Percentiles rank a stretch among this genome's conserved stretches.
These are phyloP conservation scores for Dactylella cylindrospora DNA, from an alignment of 2,329 filamentous ascomycete genomes.

Conservation along the genomic window DNA sequence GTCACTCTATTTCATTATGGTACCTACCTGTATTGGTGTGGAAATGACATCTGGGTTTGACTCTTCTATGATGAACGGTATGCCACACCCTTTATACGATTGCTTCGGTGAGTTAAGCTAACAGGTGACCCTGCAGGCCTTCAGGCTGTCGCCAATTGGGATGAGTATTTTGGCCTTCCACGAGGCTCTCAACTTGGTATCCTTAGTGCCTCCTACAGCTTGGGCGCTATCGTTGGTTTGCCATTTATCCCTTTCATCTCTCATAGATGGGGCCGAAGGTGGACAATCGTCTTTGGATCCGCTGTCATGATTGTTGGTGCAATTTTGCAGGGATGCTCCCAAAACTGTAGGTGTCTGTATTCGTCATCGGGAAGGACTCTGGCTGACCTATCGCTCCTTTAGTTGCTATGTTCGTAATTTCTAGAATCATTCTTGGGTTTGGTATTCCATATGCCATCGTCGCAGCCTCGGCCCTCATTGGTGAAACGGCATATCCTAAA, in stretches of 20 bases:
- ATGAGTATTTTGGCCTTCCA: slow-evolving; percentile 54
- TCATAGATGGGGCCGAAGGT: slow-evolving; percentile 60
- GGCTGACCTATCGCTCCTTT: background rate
- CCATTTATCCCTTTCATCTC: slow-evolving; percentile 62
- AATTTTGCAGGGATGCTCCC: slow-evolving; percentile 60
- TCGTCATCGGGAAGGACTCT: slow-evolving; percentile 29
- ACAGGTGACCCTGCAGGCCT: slow-evolving; percentile 13
- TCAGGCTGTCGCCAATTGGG: slow-evolving; percentile 46
- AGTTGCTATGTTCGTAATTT: slow-evolving; percentile 63
- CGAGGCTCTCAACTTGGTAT: slow-evolving; percentile 58
- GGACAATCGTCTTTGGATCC: slow-evolving; percentile 61
- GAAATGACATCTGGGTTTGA: slow-evolving; percentile 65
- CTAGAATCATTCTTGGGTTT: slow-evolving; percentile 63
- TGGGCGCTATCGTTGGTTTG: slow-evolving; percentile 62
- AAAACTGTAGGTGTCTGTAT: slow-evolving; percentile 53
- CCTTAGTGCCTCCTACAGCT: slow-evolving; percentile 62
- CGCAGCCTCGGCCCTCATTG: slow-evolving; percentile 61
- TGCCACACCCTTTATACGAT: background rate
- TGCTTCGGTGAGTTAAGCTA: background rate
- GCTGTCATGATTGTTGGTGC: slow-evolving; percentile 61
- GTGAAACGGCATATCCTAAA: slow-evolving; percentile 64
- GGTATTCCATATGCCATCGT: slow-evolving; percentile 65
- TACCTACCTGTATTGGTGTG: slow-evolving; percentile 64
- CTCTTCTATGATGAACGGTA: slow-evolving; percentile 55
- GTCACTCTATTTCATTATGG: slow-evolving; percentile 60